phyloP scores from a whole-genome alignment of 83 land plant genomes.

The Diphasiastrum complanatum region DNA sequence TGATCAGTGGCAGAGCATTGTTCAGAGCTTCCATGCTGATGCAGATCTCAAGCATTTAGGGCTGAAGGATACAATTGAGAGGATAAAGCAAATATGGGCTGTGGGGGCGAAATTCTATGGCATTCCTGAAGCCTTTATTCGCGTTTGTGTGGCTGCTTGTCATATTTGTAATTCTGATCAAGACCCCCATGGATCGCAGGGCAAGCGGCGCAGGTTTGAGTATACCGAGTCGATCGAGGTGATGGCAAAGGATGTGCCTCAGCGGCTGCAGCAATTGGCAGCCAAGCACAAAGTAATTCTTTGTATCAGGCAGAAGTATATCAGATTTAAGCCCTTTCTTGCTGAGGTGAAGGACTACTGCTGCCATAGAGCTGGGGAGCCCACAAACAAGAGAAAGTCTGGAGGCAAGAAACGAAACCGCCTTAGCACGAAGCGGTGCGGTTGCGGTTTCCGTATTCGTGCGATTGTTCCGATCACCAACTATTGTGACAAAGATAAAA shows the following conservation, averaged over 20 bases:
- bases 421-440: background rate
- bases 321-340: conserved; percentile 11
- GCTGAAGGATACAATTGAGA: conserved; percentile 2
- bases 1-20: conserved; percentile 4
- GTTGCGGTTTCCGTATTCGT: conserved; percentile 13
- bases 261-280: conserved; percentile 7
- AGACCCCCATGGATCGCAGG: background rate
- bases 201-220: conserved; percentile 2
- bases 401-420: background rate
- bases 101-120: conserved; percentile 14
- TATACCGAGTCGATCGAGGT: conserved; percentile 14
- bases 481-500: conserved; percentile 6
- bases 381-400: conserved; percentile 6
- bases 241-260: conserved; percentile 10
- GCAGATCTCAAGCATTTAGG: conserved; percentile 11
- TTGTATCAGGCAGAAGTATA: conserved; percentile 14
- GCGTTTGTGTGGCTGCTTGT: conserved; percentile 3
- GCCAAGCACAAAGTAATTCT: conserved; percentile 11
- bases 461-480: conserved; percentile 10
- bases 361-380: conserved; percentile 12
- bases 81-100: conserved; percentile 6
- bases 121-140: conserved; percentile 2
- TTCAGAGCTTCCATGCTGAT: conserved; percentile 1
- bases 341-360: conserved; percentile 18
- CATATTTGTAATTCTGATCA: background rate